Percentiles rank a stretch among this genome's conserved stretches.
phyloP scores from a whole-genome alignment of 768 basidiomycete species.

The Pleurotus tuoliensis region DNA sequence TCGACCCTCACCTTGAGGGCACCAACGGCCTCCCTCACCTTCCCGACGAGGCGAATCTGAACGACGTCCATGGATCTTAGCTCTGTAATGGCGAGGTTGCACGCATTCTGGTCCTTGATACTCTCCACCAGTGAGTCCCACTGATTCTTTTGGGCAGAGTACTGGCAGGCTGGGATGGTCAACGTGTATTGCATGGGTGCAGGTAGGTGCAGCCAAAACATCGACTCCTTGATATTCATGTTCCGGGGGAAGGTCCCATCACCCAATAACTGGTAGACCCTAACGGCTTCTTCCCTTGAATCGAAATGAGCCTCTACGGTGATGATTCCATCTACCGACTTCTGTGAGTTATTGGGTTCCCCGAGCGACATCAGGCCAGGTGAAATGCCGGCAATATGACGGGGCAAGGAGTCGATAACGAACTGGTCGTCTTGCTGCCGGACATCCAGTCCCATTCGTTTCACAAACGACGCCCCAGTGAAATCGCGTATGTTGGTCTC shows the following conservation, averaged over 20 bases:
- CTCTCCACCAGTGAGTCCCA: constrained; percentile 42
- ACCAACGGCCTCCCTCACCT: constrained; percentile 50
- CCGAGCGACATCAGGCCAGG: constrained; percentile 22
- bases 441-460: constrained; percentile 16
- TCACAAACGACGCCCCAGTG: constrained; percentile 23
- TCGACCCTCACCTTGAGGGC: constrained; percentile 59
- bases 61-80: constrained; percentile 13
- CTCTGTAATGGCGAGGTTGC: constrained; percentile 17
- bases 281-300: constrained; percentile 44
- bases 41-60: constrained; percentile 17
- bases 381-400: constrained; percentile 9
- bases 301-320: constrained; percentile 41
- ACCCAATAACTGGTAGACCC: constrained; percentile 31
- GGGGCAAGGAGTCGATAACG: constrained; percentile 18
- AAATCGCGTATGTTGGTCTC: constrained; percentile 23
- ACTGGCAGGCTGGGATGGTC: constrained; percentile 43
- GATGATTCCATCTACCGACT: constrained; percentile 24
- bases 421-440: constrained; percentile 17
- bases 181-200: constrained; percentile 49
- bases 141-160: constrained; percentile 41
- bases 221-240: constrained; percentile 27
- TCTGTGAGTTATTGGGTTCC: constrained; percentile 13
- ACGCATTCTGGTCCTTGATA: constrained; percentile 28
- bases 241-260: constrained; percentile 20
- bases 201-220: constrained; percentile 39